These are phyloP conservation scores for Diaporthe ilicicola DNA, from an alignment of 2,329 filamentous ascomycete species.

Conservation along the genomic window DNA sequence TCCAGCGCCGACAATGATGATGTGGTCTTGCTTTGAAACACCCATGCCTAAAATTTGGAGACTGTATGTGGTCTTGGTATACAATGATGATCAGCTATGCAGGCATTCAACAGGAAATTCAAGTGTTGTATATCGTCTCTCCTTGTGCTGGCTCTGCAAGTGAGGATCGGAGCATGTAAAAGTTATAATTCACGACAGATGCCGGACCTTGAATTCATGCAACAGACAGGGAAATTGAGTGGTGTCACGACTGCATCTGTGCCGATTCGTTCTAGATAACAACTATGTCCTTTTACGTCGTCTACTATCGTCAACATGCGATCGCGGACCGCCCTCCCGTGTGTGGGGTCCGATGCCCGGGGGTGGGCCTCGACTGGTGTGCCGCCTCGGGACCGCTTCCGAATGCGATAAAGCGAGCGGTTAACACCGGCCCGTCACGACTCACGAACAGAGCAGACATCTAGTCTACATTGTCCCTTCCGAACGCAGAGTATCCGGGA, in stretches of 20 bases:
- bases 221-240: neutral
- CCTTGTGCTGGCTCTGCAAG: neutral
- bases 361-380: neutral
- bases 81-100: neutral
- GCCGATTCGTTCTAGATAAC: constrained; percentile 18
- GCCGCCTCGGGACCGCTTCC: constrained; percentile 9
- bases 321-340: constrained; percentile 6
- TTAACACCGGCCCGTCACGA: neutral
- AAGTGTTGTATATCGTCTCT: neutral
- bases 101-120: neutral
- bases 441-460: neutral
- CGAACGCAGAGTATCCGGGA: neutral
- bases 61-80: neutral
- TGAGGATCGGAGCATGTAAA: neutral
- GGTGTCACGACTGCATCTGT: neutral
- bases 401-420: constrained; percentile 20
- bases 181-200: neutral
- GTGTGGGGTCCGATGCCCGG: neutral
- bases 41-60: neutral
- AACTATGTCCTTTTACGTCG: neutral
- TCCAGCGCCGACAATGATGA: constrained; percentile 55
- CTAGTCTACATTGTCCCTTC: neutral
- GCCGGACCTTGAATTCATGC: neutral
- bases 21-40: constrained; percentile 19
- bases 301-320: neutral